Base-by-base conservation (phyloP, 2,329 filamentous ascomycete species). In the Incumbomyces lentus region DNA sequence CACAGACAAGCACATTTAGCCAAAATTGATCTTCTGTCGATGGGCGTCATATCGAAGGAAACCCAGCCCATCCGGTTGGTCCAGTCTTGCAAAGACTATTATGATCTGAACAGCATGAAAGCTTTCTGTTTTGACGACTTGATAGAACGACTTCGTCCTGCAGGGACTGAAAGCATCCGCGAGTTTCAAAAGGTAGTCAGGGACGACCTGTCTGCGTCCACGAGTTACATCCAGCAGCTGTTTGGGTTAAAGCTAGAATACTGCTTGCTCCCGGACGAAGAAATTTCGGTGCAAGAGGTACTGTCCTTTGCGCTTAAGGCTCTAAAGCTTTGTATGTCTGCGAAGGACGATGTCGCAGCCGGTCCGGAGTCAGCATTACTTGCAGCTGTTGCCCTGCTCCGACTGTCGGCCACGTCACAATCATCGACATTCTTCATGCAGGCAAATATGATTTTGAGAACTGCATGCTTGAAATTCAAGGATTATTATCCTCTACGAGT, bases 401-500 rank as follows among this genome's bases (percentile, higher is more conserved):
- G 48, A 26, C 29, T 37, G 42, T 29, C 33, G 10, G 10, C 43
- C 36, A 18, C 18, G n/a, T 48, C 40, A 13, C 11, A 17, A 5
- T 19, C 29, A 7, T 13, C 14, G 31, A 37, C 38, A 31, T 38
- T 33, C n/a, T 33, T 40, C 6, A 31, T 54, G 11, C 43, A 52
- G n/a, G 48, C 51, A 12, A 46, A 39, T 19, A 52, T 50, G 14
- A 31, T 55, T n/a, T 48, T 56, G 33, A 40, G 52, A 19, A 47
- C 48, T 18, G 42, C 46, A 10, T 49, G 46, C 10, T 38, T 59
- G 16, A 62, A 66, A 48, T 72, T 67, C 13, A 66, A 66, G 11
- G 68, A 71, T 49, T 70, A 70, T 44, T 73, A 71, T 44, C 60
- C 68, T 47, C 64, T 67, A 6, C 58, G 69, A 3, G 57, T 72